These are phyloP conservation scores for Trametes versicolor DNA, from an alignment of 1,284 basidiomycete species.

Conservation along the genomic window DNA sequence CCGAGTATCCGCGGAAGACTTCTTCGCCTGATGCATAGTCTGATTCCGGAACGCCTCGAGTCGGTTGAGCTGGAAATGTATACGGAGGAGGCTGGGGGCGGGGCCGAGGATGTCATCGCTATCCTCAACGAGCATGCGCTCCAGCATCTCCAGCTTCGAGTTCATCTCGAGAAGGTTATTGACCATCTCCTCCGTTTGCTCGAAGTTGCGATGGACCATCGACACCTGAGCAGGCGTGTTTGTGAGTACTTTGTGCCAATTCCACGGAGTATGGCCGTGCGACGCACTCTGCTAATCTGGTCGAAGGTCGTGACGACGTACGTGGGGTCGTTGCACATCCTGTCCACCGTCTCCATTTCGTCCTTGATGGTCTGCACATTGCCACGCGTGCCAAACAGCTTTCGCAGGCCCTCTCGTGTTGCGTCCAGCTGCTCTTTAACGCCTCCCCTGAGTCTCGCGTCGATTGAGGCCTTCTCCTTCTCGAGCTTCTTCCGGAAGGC, in stretches of 20 bases:
- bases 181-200: slow-evolving; percentile 95
- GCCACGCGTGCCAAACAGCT: slow-evolving; percentile 83
- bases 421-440: slow-evolving; percentile 95
- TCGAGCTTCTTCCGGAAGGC: slow-evolving; percentile 94
- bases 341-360: slow-evolving; percentile 91
- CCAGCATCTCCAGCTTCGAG: slow-evolving; percentile 81
- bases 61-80: slow-evolving; percentile 91
- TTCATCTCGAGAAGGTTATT: slow-evolving; percentile 93
- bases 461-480: slow-evolving; percentile 97
- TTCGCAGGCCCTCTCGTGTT: slow-evolving; percentile 89
- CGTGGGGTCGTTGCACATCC: slow-evolving; percentile 78
- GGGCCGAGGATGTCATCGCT: slow-evolving; percentile 81
- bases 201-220: slow-evolving; percentile 94
- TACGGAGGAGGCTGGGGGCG: slow-evolving; percentile 87
- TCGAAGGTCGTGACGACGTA: slow-evolving; percentile 85
- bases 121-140: slow-evolving; percentile 82
- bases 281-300: slow-evolving; percentile 88
- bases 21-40: slow-evolving; percentile 92
- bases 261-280: not conserved
- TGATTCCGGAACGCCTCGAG: slow-evolving; percentile 95
- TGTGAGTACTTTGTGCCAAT: not conserved
- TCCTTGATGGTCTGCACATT: slow-evolving; percentile 92
- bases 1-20: slow-evolving; percentile 76
- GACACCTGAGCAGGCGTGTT: slow-evolving; percentile 74
- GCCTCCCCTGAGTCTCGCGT: slow-evolving; percentile 90